Evolutionary conservation across 345 rosid species (phyloP).

Genomic region (Populus nigra): DNA sequence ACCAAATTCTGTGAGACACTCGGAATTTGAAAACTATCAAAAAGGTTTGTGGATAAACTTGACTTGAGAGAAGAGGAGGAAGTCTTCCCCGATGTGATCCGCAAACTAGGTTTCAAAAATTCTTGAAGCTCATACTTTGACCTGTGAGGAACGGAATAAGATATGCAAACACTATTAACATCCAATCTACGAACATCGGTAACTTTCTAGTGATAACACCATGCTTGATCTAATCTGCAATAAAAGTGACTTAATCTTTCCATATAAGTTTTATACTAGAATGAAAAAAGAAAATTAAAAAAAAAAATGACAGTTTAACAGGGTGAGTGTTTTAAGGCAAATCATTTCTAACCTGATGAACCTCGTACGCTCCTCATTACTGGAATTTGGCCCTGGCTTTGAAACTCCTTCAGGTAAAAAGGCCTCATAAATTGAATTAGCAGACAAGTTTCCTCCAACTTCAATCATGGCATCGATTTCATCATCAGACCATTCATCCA

Average conservation of each 20-base stretch:
- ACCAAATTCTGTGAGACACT: constrained; percentile 52
- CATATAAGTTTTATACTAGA: background rate
- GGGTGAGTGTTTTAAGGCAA: background rate
- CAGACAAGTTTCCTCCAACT: constrained; percentile 91
- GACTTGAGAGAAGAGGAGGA: constrained; percentile 50
- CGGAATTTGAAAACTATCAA: constrained; percentile 62
- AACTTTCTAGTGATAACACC: background rate
- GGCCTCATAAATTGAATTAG: constrained; percentile 88
- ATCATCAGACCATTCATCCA: constrained; percentile 96
- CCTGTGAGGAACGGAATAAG: constrained; percentile 39
- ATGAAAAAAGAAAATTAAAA: background rate
- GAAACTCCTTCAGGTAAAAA: constrained; percentile 70
- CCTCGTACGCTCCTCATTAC: constrained; percentile 66
- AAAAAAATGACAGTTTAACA: too few species aligned
- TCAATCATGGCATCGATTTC: constrained; percentile 87
- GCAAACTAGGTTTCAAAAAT: constrained; percentile 85
- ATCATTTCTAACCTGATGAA: constrained; percentile 64
- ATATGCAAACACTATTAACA: constrained; percentile 11
- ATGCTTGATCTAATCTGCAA: constrained; percentile 11
- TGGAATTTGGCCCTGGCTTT: constrained; percentile 80
- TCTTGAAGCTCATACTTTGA: constrained; percentile 95
- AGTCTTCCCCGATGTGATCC: constrained; percentile 53
- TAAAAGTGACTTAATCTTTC: background rate
- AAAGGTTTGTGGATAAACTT: constrained; percentile 54
- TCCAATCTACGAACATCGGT: constrained; percentile 11